Percentiles rank a stretch among this genome's conserved stretches.
phyloP scores from a whole-genome alignment of 2,329 filamentous ascomycete genomes.

The Xylariaceae sp. region DNA sequence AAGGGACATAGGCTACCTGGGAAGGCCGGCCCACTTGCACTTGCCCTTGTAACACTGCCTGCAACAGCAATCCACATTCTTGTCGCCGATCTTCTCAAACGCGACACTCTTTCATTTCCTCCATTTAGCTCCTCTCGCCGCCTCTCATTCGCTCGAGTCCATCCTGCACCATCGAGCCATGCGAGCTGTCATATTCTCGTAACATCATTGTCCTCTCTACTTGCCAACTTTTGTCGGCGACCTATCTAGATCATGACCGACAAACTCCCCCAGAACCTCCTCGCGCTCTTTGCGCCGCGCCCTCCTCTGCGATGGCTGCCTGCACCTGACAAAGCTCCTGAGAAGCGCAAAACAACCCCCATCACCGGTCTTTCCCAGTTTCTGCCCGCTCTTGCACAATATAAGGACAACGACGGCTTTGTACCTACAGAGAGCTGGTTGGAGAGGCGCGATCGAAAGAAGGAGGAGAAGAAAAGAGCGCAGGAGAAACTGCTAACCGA shows the following conservation, averaged over 20 bases:
- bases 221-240: not conserved
- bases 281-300: conserved; percentile 92
- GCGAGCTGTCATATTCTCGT: conserved; percentile 9
- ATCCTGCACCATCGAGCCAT: conserved; percentile 10
- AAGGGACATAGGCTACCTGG: no score
- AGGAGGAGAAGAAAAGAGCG: conserved; percentile 71
- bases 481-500: conserved; percentile 64
- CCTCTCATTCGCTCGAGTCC: conserved; percentile 15
- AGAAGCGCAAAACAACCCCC: conserved; percentile 72
- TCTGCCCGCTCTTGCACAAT: conserved; percentile 69
- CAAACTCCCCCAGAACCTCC: conserved; percentile 87
- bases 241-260: conserved; percentile 71
- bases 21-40: no score
- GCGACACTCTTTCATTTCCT: conserved; percentile 22
- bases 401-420: conserved; percentile 75
- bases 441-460: conserved; percentile 79
- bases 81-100: conserved; percentile 21
- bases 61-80: not conserved
- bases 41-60: not conserved
- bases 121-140: conserved; percentile 12
- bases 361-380: conserved; percentile 74
- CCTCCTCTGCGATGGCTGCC: conserved; percentile 88
- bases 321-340: conserved; percentile 77
- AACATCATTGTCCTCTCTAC: conserved; percentile 2
- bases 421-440: conserved; percentile 90